These are phyloP conservation scores for Alternaria consortialis DNA, from an alignment of 2,329 filamentous ascomycete species.

Conservation along the genomic window DNA sequence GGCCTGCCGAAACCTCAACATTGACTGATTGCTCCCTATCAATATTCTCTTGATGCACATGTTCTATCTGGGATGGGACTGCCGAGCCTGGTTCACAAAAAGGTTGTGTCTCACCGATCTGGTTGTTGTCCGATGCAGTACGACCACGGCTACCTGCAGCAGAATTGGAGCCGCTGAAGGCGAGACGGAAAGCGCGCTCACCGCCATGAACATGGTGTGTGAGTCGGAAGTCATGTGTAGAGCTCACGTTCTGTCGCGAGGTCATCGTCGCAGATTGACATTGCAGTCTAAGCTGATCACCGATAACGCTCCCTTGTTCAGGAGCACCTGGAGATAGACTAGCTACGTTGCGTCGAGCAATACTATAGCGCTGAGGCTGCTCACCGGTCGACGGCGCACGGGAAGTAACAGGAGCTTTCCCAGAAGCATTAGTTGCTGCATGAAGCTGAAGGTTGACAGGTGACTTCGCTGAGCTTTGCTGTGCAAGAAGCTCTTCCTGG, in stretches of 20 bases:
- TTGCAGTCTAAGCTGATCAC: conserved; percentile 7
- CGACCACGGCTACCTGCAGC: conserved; percentile 9
- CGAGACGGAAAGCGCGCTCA: conserved; percentile 29
- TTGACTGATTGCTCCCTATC: conserved; percentile 4
- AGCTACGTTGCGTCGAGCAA: neutral
- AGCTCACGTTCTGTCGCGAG: conserved; percentile 3
- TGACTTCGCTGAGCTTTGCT: conserved; percentile 7
- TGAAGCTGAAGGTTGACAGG: conserved; percentile 8
- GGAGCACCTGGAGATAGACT: neutral
- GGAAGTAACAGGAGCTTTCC: neutral
- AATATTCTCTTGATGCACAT: conserved; percentile 18
- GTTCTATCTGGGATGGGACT: conserved; percentile 15
- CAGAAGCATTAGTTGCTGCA: conserved; percentile 7
- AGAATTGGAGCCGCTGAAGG: conserved; percentile 24
- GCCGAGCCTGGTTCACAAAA: conserved; percentile 24
- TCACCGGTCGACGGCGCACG: conserved; percentile 10
- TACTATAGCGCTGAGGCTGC: neutral
- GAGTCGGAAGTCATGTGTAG: conserved; percentile 23
- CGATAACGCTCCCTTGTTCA: conserved; percentile 8
- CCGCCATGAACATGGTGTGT: conserved; percentile 25
- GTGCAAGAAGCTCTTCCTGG: conserved; percentile 27
- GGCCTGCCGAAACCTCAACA: conserved; percentile 10
- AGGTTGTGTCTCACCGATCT: conserved; percentile 25
- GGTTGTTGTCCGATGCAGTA: conserved; percentile 13
- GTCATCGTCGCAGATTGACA: neutral